Conservation (phyloP, 1,284 basidiomycete genomes). For the Ganoderma multipileum region DNA sequence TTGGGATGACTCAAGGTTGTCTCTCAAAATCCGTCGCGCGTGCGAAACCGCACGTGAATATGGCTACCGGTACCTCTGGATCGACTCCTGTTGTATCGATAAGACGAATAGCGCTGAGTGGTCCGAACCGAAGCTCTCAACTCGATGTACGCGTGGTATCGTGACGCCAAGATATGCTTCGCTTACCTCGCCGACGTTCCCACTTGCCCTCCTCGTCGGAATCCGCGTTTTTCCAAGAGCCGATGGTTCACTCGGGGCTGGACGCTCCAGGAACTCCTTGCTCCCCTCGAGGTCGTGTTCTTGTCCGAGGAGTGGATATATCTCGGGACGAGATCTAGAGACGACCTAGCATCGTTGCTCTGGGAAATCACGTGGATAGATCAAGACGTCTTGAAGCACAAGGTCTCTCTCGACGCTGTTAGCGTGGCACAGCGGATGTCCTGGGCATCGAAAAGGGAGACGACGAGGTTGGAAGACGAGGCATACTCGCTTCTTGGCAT, state of each 20-base stretch:
- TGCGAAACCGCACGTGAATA: not conserved
- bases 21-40: not conserved
- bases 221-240: not conserved
- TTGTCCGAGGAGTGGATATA: not conserved
- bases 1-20: conserved; percentile 1
- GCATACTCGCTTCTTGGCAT: conserved; percentile 3
- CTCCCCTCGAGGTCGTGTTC: not conserved
- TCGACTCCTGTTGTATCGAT: conserved; percentile 1
- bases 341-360: too few relatives aligned
- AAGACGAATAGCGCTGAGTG: not conserved
- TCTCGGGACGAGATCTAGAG: not conserved
- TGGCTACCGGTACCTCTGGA: not conserved
- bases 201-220: not conserved
- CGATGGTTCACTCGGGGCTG: conserved; percentile 5
- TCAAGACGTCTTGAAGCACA: not conserved
- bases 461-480: not conserved
- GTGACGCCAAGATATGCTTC: not conserved
- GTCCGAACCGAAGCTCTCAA: conserved; percentile 7
- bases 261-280: conserved; percentile 3
- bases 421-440: conserved; percentile 2
- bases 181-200: conserved; percentile 1
- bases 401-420: not conserved
- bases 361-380: conserved; percentile 4
- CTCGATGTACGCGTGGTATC: conserved; percentile 1
- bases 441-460: conserved; percentile 1